Base-by-base conservation (phyloP, 805 yeast species). In the Candida pseudofarinosa region DNA sequence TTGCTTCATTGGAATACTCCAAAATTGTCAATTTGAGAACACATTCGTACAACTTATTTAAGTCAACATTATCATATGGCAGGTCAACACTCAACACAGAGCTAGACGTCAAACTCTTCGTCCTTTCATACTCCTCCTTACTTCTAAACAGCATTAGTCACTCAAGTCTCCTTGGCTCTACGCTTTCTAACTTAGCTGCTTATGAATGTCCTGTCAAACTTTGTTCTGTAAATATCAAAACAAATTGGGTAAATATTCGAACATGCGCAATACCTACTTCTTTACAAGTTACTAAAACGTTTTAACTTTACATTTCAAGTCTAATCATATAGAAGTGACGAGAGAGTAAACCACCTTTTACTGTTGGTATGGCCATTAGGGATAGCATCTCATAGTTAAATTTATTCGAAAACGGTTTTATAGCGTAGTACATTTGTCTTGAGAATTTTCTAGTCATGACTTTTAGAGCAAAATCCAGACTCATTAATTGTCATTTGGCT, bases 1-100 rank as follows among this genome's bases (percentile, higher is more conserved):
- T 60, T 2, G 86, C 86, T 58, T 82, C 88, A 44, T 74, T 78
- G 41, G 76, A 63, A 52, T 84, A 82, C 38, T 80, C 83, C 15
- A 85, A 56, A 10, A 85, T 58, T 2, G 83, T 56, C 4, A 80
- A 60, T 51, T 81, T 79, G 37, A 84, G 54, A 1, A 81, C 70
- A 23, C 75, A 69, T 38, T 71, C 71, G 50, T 83, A 83, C 3
- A 80, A 60, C 23, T 62, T 67, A 19, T 39, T 26, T 17, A 40
- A 23, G 33, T 59, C 62, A 12, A 59, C 49, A 12, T 49, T 49
- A 12, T 52, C 55, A 28, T 54, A 56, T 4, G 40, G 45, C 6
- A 53, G 45, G 35, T 53, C 56, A 19, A 51, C 56, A 20, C 41
- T 42, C 15, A 55, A 40, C n/a, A 58, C 26, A 12, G 45, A 47